phyloP scores from a whole-genome alignment of 169 alveolate genomes.

The Besnoitia besnoiti region DNA sequence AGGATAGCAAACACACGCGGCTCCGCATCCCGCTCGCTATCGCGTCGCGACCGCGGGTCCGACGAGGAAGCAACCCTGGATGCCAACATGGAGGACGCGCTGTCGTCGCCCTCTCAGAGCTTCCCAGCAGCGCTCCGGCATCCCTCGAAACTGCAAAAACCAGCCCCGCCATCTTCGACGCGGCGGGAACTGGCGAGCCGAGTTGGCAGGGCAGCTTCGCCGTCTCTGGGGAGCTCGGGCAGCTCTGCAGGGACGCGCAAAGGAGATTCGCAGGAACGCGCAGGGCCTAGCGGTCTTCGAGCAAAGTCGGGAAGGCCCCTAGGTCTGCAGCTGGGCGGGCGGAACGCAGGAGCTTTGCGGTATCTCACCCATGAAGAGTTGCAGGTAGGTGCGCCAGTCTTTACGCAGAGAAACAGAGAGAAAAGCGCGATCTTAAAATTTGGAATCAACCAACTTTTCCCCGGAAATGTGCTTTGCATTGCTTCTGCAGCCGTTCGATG shows the following conservation, averaged over 20 bases:
- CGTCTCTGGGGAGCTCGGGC: not conserved
- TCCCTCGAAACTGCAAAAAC: not conserved
- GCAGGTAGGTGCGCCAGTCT: no score
- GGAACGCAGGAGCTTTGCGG: not conserved
- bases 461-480: not conserved
- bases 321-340: not conserved
- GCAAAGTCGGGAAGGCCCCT: not conserved
- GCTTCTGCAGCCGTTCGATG: conserved; percentile 27
- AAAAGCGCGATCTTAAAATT: not conserved
- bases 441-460: not conserved
- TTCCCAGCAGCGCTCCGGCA: not conserved
- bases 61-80: not conserved
- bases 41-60: not conserved
- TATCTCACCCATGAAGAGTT: not conserved
- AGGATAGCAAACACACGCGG: not conserved
- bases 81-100: not conserved
- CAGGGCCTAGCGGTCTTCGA: no score
- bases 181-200: not conserved
- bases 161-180: not conserved
- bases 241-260: not conserved
- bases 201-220: not conserved
- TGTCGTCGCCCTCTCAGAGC: not conserved
- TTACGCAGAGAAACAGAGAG: no score
- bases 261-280: not conserved
- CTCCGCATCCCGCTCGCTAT: not conserved